These are phyloP conservation scores for Amylostereum areolatum DNA, from an alignment of 1,284 basidiomycete species.

Conservation along the genomic window DNA sequence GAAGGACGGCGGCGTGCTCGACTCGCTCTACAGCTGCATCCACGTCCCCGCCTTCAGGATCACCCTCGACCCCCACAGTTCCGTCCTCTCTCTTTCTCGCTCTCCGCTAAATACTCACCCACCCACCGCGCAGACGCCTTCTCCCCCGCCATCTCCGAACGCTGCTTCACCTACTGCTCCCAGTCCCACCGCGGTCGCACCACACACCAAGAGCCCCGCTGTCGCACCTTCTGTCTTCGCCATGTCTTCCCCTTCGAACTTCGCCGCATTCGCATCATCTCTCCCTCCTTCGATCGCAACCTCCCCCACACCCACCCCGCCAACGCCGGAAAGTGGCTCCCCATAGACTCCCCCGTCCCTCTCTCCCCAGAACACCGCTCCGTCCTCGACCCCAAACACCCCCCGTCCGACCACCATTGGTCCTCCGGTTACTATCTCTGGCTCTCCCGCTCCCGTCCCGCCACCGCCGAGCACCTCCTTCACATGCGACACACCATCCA, in stretches of 20 bases:
- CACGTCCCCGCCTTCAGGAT: neutral
- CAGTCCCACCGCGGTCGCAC: conserved; percentile 58
- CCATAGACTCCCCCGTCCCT: conserved; percentile 10
- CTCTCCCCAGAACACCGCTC: conserved; percentile 28
- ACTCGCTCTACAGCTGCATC: neutral
- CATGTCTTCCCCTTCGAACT: conserved; percentile 71
- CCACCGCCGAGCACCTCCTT: conserved; percentile 48
- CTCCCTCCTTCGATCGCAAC: conserved; percentile 14
- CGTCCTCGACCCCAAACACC: conserved; percentile 7
- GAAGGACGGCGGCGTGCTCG: neutral
- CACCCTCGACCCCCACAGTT: neutral
- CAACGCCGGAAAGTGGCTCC: conserved; percentile 10
- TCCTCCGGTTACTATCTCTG: conserved; percentile 72
- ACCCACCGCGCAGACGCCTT: conserved; percentile 51
- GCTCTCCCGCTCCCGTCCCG: conserved; percentile 49
- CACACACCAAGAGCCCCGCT: conserved; percentile 49
- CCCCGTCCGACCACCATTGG: conserved; percentile 46
- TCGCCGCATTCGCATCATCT: conserved; percentile 41
- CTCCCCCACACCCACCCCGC: conserved; percentile 6
- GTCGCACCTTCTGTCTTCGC: conserved; percentile 65
- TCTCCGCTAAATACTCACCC: neutral
- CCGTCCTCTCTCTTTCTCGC: neutral
- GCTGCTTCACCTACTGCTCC: conserved; percentile 68
- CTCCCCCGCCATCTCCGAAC: conserved; percentile 60
- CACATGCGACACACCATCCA: conserved; percentile 44